Evolutionary conservation across 768 basidiomycete genomes (phyloP), one percentile per base, ranked within the genome.

Genomic region (Tylopilus balloui): DNA sequence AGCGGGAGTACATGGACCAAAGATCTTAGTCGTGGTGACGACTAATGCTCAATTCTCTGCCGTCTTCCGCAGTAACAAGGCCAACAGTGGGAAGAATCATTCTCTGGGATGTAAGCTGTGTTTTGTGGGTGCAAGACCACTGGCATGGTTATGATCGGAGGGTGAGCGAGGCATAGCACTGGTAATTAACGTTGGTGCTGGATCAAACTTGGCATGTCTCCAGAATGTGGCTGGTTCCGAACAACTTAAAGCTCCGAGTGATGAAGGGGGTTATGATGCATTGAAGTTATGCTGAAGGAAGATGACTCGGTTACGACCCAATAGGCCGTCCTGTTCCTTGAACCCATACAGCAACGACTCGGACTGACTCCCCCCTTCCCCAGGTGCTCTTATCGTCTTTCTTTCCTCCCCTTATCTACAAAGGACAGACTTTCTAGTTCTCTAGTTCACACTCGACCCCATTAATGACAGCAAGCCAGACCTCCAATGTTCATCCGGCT

Each of bases 381-480:
- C 5, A 4, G 25, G 5, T 27, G 5, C n/a, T 27, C 9, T 4
- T 27, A 27, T 27, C 56, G 47, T 15, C 13, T 28, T 27, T 42
- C 5, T 40, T 35, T 37, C 23, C 38, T 45, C 41, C 47, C 46
- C 39, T 61, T 56, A 61, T 57, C 54, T 59, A 52, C 50, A 34
- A 52, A 50, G 58, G 44, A 65, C 54, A 45, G 50, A 49, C 20
- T 34, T 11, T 41, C 12, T 35, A 28, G 1, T 54, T 59, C 55
- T 42, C 17, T 66, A 66, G 5, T 47, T 31, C 52, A 11, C 31
- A 3, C 38, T 40, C 39, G 23, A 43, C 45, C 46, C 42, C 55
- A 55, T 68, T 67, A 67, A 67, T 67, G 67, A 54, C 55, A 62
- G 56, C 64, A 42, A 56, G 39, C 58, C 47, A 61, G 38, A 53